phyloP scores from a whole-genome alignment of 805 yeast genomes.

The Phaffomyces opuntiae region DNA sequence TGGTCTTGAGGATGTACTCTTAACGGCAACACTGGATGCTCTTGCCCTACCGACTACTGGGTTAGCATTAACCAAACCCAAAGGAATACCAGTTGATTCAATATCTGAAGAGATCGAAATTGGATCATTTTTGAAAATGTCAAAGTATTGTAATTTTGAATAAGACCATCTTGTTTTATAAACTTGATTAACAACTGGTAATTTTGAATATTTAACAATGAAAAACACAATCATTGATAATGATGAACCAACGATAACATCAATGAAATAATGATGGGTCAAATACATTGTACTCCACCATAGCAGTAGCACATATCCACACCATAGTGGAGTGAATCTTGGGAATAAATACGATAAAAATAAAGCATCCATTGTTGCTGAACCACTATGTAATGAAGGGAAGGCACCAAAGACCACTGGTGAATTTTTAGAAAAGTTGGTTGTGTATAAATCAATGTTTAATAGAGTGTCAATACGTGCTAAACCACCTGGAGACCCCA shows the following conservation, averaged over 20 bases:
- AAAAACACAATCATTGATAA: slow-evolving; percentile 65
- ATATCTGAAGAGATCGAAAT: slow-evolving; percentile 3
- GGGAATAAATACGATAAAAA: slow-evolving; percentile 85
- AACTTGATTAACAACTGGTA: slow-evolving; percentile 52
- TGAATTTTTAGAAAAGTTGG: slow-evolving; percentile 68
- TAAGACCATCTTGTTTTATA: slow-evolving; percentile 71
- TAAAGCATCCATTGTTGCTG: slow-evolving; percentile 88
- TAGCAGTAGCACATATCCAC: slow-evolving; percentile 79
- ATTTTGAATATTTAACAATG: slow-evolving; percentile 55
- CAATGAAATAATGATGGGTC: slow-evolving; percentile 94
- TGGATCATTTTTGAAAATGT: slow-evolving; percentile 5
- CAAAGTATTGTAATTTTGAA: slow-evolving; percentile 7
- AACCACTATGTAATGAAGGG: slow-evolving; percentile 87
- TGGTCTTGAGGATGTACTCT: slow-evolving; percentile 1
- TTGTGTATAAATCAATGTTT: slow-evolving; percentile 77
- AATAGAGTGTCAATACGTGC: slow-evolving; percentile 76
- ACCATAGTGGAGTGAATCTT: slow-evolving; percentile 52
- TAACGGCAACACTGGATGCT: neutral
- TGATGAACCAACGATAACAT: slow-evolving; percentile 90
- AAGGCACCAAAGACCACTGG: slow-evolving; percentile 93
- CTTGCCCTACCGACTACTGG: slow-evolving; percentile 3
- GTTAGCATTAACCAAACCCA: neutral
- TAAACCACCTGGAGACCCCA: slow-evolving; percentile 93
- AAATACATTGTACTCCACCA: slow-evolving; percentile 99
- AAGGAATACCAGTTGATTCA: slow-evolving; percentile 2